Percentiles rank a stretch among this genome's conserved stretches.
These are phyloP conservation scores for Corrigiola litoralis DNA, from an alignment of 179 eudicot species.

Conservation along the genomic window DNA sequence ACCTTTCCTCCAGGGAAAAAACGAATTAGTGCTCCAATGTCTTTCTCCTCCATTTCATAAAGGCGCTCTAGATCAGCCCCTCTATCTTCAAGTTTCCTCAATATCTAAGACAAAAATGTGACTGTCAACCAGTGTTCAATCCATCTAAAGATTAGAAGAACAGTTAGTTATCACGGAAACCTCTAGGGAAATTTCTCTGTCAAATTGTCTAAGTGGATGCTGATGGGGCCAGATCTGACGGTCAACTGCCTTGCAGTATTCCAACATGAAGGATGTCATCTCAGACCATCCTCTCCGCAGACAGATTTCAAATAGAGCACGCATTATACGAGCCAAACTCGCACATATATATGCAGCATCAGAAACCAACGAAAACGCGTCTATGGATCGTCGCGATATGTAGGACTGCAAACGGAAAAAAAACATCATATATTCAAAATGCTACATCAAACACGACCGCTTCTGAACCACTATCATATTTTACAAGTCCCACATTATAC, in stretches of 20 bases:
- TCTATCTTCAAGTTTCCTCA: conserved; percentile 94
- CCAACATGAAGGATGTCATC: conserved; percentile 86
- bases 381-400: conserved; percentile 90
- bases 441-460: too few relatives aligned
- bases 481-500: not conserved
- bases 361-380: conserved; percentile 80
- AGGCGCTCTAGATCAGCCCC: conserved; percentile 84
- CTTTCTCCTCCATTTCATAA: conserved; percentile 91
- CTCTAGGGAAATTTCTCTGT: conserved; percentile 79
- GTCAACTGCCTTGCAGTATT: conserved; percentile 98
- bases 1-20: conserved; percentile 95
- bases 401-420: conserved; percentile 55
- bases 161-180: conserved; percentile 32
- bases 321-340: conserved; percentile 94
- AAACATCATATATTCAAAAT: not conserved
- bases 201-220: conserved; percentile 96
- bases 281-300: conserved; percentile 99
- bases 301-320: conserved; percentile 97
- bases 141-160: not conserved
- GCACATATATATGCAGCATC: conserved; percentile 99
- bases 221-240: conserved; percentile 98
- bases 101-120: conserved; percentile 47
- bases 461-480: too few relatives aligned
- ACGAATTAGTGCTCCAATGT: conserved; percentile 89
- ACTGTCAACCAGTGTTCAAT: not conserved